A percentile compares a stretch with the other conserved stretches of the same genome.
Evolutionary conservation across 208 protist species (phyloP).

Genomic region (Zelonia costaricensis): DNA sequence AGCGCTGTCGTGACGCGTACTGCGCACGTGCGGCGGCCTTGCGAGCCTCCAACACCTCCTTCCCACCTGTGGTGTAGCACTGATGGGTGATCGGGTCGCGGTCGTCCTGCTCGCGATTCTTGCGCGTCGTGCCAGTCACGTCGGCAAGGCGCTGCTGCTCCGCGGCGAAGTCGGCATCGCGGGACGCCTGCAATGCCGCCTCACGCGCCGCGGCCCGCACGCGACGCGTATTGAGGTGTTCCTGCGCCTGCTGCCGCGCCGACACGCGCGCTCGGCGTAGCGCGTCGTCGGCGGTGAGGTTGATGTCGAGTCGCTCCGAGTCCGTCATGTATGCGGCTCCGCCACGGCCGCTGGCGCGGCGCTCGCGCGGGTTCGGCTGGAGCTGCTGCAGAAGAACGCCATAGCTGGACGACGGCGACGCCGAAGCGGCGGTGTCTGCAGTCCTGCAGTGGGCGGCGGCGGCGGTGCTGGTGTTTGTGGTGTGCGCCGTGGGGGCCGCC

Average conservation of each 20-base stretch:
- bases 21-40: conserved; percentile 20
- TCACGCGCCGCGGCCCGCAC: conserved; percentile 29
- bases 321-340: conserved; percentile 44
- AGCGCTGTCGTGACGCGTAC: conserved; percentile 46
- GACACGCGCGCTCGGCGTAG: conserved; percentile 35
- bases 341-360: not conserved
- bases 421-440: no score
- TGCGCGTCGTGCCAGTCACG: conserved; percentile 28
- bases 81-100: conserved; percentile 64
- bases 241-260: not conserved
- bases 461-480: not conserved
- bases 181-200: conserved; percentile 16
- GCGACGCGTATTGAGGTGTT: conserved; percentile 17
- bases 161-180: conserved; percentile 37
- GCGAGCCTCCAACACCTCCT: conserved; percentile 16
- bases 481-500: not conserved
- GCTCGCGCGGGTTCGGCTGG: conserved; percentile 2
- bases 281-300: conserved; percentile 43
- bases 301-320: conserved; percentile 45
- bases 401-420: not conserved
- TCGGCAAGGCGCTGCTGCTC: conserved; percentile 23
- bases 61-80: conserved; percentile 43
- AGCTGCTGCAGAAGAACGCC: conserved; percentile 2
- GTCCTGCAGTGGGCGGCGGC: no score
- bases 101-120: conserved; percentile 56